Evolutionary conservation across 495 filamentous ascomycete genomes (phyloP), one percentile per base, ranked within the genome.

Genomic region (Neurospora sublineolata): DNA sequence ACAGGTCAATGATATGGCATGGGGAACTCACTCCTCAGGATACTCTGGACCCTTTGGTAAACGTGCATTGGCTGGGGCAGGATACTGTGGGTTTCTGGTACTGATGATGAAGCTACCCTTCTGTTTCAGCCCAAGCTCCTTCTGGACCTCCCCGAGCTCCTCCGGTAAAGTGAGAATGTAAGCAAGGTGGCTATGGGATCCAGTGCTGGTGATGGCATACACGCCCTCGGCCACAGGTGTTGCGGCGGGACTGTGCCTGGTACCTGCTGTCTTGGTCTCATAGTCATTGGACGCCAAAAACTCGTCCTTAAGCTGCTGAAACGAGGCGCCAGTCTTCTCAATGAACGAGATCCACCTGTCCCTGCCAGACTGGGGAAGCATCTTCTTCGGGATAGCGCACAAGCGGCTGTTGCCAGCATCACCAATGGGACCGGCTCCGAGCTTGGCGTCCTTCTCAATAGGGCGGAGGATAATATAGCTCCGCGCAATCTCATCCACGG

Each of bases 301-400:
- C 16, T 85, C 86, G 3, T 92, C 89, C 74, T 89, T 91, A 11
- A 98, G 82, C n/a, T 90, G 84, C 68, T 90, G 82, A 76, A 96
- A 86, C 0, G 88, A 86, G 9, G 86, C 82, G 0, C 87, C 85
- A 0, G 89, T 79, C 77, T 95, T 94, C 76, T 97, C 94, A 4
- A 97, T 92, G 78, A 97, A 95, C 14, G 86, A 86, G 83, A 94
- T 89, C 79, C 94, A 96, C 41, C 88, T 82, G 73, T 97, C 93
- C 33, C 81, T 84, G 20, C 87, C 86, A 23, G 85, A 91, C n/a
- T 82, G 86, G 0, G 94, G 94, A 20, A 94, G 85, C 41, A 89
- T 88, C 79, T 97, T 98, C 81, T 97, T 98, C 9, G 94, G 94
- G 12, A 98, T 81, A 2, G 88, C 88, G 74, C 94, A 81, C 18